phyloP scores from a whole-genome alignment of 306 rosid genomes.

The Begonia masoniana region DNA sequence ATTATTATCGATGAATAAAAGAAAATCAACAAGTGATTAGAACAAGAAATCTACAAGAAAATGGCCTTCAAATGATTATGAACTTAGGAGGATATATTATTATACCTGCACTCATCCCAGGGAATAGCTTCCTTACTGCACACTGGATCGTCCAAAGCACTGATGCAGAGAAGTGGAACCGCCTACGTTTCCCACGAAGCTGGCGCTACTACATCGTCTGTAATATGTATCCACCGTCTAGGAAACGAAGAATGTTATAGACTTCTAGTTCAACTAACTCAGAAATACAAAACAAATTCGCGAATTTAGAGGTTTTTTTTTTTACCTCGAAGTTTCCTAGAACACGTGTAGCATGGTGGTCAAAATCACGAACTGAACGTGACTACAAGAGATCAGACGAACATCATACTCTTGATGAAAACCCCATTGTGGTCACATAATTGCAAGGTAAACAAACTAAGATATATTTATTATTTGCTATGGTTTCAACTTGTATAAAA shows the following conservation, averaged over 20 bases:
- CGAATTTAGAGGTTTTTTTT: slow-evolving; percentile 3
- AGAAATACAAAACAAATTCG: slow-evolving; percentile 6
- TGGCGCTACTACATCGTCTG: slow-evolving; percentile 70
- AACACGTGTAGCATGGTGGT: slow-evolving; percentile 66
- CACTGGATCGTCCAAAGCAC: slow-evolving; percentile 92
- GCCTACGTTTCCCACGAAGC: slow-evolving; percentile 67
- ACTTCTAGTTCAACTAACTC: slow-evolving; percentile 5
- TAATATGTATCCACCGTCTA: slow-evolving; percentile 92
- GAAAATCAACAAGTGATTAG: neutral
- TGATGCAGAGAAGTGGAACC: slow-evolving; percentile 81
- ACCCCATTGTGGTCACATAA: no score
- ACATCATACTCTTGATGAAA: neutral
- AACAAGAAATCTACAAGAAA: slow-evolving; percentile 1
- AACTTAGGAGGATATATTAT: slow-evolving; percentile 11
- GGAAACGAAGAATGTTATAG: slow-evolving; percentile 14
- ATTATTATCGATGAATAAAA: no score
- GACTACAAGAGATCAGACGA: slow-evolving; percentile 38
- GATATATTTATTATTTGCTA: neutral
- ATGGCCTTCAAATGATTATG: neutral
- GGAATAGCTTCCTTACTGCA: slow-evolving; percentile 98
- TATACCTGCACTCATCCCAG: slow-evolving; percentile 98
- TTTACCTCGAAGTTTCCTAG: slow-evolving; percentile 89
- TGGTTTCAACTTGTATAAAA: neutral
- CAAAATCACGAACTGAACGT: slow-evolving; percentile 80
- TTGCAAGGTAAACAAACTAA: neutral